Percentiles rank a stretch among this genome's conserved stretches.
These are phyloP conservation scores for Ceratocystiopsis brevicomis DNA, from an alignment of 2,329 filamentous ascomycete species.

Conservation along the genomic window DNA sequence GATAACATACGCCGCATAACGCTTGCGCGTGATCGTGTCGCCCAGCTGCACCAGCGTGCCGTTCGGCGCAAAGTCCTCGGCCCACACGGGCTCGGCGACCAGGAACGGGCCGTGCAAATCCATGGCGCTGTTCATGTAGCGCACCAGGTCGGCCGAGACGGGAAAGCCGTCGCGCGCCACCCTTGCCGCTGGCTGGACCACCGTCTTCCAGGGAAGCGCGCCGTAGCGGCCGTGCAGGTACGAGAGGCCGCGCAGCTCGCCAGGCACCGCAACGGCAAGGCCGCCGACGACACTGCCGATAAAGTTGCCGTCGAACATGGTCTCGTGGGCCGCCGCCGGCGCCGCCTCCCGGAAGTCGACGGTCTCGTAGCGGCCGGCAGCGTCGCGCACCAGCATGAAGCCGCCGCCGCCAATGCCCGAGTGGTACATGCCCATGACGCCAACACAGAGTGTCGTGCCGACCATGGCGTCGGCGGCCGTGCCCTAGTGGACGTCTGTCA, in stretches of 20 bases:
- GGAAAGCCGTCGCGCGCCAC: conserved; percentile 56
- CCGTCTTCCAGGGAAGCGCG: conserved; percentile 45
- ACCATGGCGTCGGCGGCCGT: conserved; percentile 64
- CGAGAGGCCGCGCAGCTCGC: conserved; percentile 61
- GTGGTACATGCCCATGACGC: conserved; percentile 60
- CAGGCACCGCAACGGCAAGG: conserved; percentile 51
- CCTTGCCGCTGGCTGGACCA: conserved; percentile 56
- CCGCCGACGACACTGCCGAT: conserved; percentile 51
- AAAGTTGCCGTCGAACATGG: conserved; percentile 67
- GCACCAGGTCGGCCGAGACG: conserved; percentile 54
- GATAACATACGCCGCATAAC: conserved; percentile 38
- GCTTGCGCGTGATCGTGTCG: conserved; percentile 60
- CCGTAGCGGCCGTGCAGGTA: conserved; percentile 59
- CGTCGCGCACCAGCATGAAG: conserved; percentile 62
- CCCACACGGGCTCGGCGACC: conserved; percentile 57
- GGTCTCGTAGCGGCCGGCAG: conserved; percentile 60
- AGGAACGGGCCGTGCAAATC: conserved; percentile 39
- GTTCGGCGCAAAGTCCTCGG: conserved; percentile 72
- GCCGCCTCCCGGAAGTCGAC: conserved; percentile 85
- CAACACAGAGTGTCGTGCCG: conserved; percentile 56
- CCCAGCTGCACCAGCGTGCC: conserved; percentile 50
- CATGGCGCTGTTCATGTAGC: conserved; percentile 42
- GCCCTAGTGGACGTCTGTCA: conserved; percentile 23
- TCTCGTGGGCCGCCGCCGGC: conserved; percentile 57
- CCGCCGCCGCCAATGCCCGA: conserved; percentile 77